phyloP scores from a whole-genome alignment of 2,329 filamentous ascomycete genomes.

The Paraphaeosphaeria sporulosa region DNA sequence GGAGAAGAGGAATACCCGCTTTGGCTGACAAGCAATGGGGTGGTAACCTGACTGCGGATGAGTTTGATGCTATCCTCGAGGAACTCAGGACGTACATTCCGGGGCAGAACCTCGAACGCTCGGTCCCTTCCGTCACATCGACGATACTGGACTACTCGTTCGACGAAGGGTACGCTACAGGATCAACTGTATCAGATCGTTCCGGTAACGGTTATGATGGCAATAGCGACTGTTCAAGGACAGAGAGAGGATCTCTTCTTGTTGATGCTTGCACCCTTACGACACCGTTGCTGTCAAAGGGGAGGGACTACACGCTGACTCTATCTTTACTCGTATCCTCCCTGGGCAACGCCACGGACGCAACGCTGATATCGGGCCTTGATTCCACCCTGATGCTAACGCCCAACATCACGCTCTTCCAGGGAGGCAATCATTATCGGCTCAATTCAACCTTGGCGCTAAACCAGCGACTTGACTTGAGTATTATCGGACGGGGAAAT shows the following conservation, averaged over 20 bases:
- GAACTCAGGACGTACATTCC: conserved; percentile 51
- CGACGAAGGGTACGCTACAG: conserved; percentile 8
- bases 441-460: conserved; percentile 53
- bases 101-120: conserved; percentile 51
- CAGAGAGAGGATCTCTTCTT: conserved; percentile 42
- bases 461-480: conserved; percentile 47
- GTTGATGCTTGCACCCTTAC: conserved; percentile 51
- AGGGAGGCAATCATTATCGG: conserved; percentile 49
- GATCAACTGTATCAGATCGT: conserved; percentile 39
- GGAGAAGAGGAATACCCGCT: conserved; percentile 50
- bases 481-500: conserved; percentile 46
- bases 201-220: conserved; percentile 55
- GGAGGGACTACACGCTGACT: conserved; percentile 63
- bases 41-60: conserved; percentile 43
- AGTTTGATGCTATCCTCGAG: conserved; percentile 50
- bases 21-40: conserved; percentile 51
- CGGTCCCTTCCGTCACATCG: conserved; percentile 43
- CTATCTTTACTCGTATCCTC: conserved; percentile 48
- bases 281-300: conserved; percentile 62
- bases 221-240: conserved; percentile 46
- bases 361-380: conserved; percentile 52
- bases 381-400: conserved; percentile 53
- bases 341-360: conserved; percentile 43
- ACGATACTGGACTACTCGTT: conserved; percentile 50
- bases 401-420: conserved; percentile 50